Percentiles rank a stretch among this genome's conserved stretches.
These are phyloP conservation scores for Lophium mytilinum DNA, from an alignment of 495 filamentous ascomycete species.

Conservation along the genomic window DNA sequence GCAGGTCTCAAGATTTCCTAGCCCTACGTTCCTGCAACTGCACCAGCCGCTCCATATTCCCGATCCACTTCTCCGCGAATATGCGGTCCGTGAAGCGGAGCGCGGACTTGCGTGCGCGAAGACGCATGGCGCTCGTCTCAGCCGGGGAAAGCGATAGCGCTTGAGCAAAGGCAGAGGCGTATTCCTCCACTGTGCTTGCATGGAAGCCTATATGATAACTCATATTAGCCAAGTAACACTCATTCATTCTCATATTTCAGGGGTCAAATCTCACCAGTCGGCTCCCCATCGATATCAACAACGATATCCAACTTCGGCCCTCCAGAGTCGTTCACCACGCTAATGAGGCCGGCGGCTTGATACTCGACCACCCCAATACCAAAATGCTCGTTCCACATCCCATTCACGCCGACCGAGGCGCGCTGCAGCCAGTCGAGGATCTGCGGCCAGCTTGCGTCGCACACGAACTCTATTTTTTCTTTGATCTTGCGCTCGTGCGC, in stretches of 20 bases:
- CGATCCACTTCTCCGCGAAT: conserved; percentile 68
- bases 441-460: conserved; percentile 79
- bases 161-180: conserved; percentile 67
- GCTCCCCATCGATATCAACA: conserved; percentile 61
- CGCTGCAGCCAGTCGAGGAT: conserved; percentile 68
- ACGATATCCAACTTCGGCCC: conserved; percentile 93
- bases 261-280: conserved; percentile 47
- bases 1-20: no score
- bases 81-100: conserved; percentile 79
- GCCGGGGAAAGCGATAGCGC: conserved; percentile 58
- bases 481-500: conserved; percentile 81
- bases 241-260: no score
- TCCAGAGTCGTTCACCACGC: conserved; percentile 84
- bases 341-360: conserved; percentile 85
- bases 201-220: conserved; percentile 56
- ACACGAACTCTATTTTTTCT: conserved; percentile 74
- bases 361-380: conserved; percentile 98
- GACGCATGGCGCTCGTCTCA: conserved; percentile 64
- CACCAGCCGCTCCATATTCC: conserved; percentile 63
- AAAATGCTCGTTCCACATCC: conserved; percentile 99
- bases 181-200: conserved; percentile 66
- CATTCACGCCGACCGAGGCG: conserved; percentile 80
- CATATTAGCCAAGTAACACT: background rate
- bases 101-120: conserved; percentile 65
- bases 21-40: conserved; percentile 29